Conservation (phyloP, 208 protist species). For the Leishmania turanica region DNA sequence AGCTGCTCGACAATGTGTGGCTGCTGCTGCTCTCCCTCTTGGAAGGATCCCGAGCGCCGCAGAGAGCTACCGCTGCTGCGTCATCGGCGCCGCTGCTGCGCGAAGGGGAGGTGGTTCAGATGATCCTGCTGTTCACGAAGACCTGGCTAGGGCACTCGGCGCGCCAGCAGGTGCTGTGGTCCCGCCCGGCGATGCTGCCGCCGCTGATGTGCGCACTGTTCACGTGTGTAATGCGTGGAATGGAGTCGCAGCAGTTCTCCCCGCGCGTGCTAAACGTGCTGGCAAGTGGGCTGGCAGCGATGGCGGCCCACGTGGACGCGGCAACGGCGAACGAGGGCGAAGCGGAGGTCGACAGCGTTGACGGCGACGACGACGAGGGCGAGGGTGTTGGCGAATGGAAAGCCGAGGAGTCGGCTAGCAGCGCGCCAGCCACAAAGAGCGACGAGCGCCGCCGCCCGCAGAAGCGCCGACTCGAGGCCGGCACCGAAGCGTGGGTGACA, state of each 20-base stretch:
- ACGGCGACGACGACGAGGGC: slow-evolving; percentile 11
- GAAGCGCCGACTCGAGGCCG: background rate
- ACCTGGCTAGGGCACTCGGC: slow-evolving; percentile 18
- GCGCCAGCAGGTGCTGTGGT: slow-evolving; percentile 54
- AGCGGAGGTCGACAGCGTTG: slow-evolving; percentile 7
- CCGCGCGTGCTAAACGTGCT: slow-evolving; percentile 63
- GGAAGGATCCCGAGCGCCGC: background rate
- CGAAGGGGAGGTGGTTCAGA: slow-evolving; percentile 21
- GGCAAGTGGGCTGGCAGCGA: slow-evolving; percentile 28
- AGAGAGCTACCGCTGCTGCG: background rate
- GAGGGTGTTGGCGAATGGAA: background rate
- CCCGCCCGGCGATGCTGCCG: slow-evolving; percentile 50
- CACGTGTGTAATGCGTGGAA: slow-evolving; percentile 47
- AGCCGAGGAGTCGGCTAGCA: background rate
- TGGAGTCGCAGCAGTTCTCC: slow-evolving; percentile 34
- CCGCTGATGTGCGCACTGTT: slow-evolving; percentile 50
- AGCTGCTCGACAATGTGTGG: slow-evolving; percentile 33
- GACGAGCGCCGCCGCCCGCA: background rate
- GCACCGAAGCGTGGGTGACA: background rate
- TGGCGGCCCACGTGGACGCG: slow-evolving; percentile 34
- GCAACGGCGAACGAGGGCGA: slow-evolving; percentile 31
- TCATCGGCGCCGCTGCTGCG: slow-evolving; percentile 5
- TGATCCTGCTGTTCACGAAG: slow-evolving; percentile 27
- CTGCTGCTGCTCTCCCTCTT: slow-evolving; percentile 28
- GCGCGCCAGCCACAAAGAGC: background rate